Percentiles rank a stretch among this genome's conserved stretches.
These are phyloP conservation scores for Curvularia sp. DNA, from an alignment of 2,329 filamentous ascomycete genomes.

Conservation along the genomic window DNA sequence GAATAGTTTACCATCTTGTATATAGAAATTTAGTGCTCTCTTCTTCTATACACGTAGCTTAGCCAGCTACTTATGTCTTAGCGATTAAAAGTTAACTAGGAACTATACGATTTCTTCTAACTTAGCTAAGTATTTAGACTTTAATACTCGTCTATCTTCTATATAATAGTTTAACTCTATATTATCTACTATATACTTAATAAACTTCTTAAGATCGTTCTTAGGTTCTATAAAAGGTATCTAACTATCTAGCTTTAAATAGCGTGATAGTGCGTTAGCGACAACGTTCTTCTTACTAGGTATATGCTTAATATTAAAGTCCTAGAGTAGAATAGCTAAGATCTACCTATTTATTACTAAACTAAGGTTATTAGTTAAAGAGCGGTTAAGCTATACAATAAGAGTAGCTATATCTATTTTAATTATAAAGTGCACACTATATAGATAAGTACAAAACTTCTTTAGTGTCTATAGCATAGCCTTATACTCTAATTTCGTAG, in stretches of 20 bases:
- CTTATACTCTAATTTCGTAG: constrained; percentile 1
- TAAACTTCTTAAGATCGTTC: constrained; percentile 1
- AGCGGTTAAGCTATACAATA: neutral
- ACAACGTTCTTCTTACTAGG: constrained; percentile 2
- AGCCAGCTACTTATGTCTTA: neutral
- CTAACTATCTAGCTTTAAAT: neutral
- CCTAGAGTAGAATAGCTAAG: neutral
- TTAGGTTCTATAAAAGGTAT: neutral
- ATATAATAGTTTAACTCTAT: too few relatives aligned
- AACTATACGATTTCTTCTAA: neutral
- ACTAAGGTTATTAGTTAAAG: neutral
- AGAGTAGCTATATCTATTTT: neutral
- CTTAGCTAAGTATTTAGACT: neutral
- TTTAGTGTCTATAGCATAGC: constrained; percentile 1
- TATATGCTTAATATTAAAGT: constrained; percentile 4
- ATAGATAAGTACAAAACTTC: constrained; percentile 2
- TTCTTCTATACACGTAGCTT: neutral
- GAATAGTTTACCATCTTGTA: neutral
- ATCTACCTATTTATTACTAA: neutral
- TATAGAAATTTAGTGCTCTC: neutral
- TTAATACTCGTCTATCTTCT: neutral
- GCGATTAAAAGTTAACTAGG: neutral
- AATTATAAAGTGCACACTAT: constrained; percentile 7
- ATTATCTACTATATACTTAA: neutral
- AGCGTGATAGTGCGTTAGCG: neutral